These are phyloP conservation scores for Solanum paucissectum DNA, from an alignment of 257 asterid species.

Conservation along the genomic window DNA sequence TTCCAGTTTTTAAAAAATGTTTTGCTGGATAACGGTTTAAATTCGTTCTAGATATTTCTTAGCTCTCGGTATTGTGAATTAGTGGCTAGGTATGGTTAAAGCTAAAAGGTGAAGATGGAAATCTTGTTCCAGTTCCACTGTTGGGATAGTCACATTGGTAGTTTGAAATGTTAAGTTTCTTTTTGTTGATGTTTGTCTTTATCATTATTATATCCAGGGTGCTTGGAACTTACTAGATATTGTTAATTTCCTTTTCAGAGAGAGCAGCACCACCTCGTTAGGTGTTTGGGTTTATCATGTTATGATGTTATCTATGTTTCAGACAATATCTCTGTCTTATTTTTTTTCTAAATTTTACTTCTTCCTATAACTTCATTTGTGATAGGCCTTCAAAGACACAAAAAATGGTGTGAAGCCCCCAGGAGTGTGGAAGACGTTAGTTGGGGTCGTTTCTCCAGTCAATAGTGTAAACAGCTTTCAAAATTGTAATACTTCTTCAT, in stretches of 20 bases:
- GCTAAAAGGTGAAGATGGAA: not conserved
- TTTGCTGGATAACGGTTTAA: not conserved
- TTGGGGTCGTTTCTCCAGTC: slow-evolving; percentile 41
- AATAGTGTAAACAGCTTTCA: slow-evolving; percentile 30
- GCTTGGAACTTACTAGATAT: not conserved
- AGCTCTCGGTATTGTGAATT: not conserved
- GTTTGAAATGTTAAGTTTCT: not conserved
- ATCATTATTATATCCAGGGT: not conserved
- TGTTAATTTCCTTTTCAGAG: not conserved
- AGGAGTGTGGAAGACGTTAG: slow-evolving; percentile 73
- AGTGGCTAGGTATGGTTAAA: not conserved
- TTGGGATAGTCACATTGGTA: not conserved
- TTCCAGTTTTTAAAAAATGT: not conserved
- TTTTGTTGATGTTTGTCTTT: not conserved
- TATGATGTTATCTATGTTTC: not conserved
- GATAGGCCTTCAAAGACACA: slow-evolving; percentile 60
- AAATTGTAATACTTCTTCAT: slow-evolving; percentile 28
- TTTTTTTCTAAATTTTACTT: not conserved
- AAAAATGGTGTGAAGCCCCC: slow-evolving; percentile 55
- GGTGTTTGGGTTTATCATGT: not conserved
- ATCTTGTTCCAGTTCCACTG: not conserved
- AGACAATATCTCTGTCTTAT: not conserved
- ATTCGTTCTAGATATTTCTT: not conserved
- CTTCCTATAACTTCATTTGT: not conserved
- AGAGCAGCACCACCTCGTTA: not conserved